Conservation (phyloP, 768 basidiomycete species). For the Tulasnella sp. region DNA sequence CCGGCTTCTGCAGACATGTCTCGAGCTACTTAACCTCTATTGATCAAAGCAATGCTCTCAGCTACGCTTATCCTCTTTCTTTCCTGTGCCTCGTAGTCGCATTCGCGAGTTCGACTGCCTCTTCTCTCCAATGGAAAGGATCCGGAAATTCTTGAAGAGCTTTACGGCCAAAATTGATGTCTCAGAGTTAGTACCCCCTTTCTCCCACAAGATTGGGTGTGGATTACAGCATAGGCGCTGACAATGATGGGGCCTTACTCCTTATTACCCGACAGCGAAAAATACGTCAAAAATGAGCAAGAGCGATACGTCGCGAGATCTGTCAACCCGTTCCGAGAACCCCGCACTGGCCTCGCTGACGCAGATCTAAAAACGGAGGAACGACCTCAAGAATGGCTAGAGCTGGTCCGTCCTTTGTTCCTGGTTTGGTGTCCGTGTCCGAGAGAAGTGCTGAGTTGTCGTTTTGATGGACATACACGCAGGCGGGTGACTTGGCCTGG, state of each 20-base stretch:
- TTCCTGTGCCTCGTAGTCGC: background rate
- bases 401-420: background rate
- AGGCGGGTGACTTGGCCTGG: background rate
- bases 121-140: background rate
- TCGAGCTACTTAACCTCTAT: too few species aligned
- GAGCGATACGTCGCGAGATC: background rate
- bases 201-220: background rate
- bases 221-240: background rate
- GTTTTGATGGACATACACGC: background rate
- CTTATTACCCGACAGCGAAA: background rate
- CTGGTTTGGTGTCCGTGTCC: too few species aligned
- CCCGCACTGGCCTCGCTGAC: background rate
- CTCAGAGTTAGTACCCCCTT: background rate
- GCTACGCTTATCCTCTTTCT: background rate
- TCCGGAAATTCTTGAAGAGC: background rate
- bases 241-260: background rate
- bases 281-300: background rate
- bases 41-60: too few species aligned
- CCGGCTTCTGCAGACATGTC: too few species aligned
- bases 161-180: background rate
- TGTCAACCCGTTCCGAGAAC: background rate
- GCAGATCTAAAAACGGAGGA: background rate
- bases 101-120: background rate
- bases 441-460: background rate
- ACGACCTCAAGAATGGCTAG: slow-evolving; percentile 2